A percentile compares a stretch with the other conserved stretches of the same genome.
phyloP scores from a whole-genome alignment of 352 stramenopile species.

The Pythium brachiatum region DNA sequence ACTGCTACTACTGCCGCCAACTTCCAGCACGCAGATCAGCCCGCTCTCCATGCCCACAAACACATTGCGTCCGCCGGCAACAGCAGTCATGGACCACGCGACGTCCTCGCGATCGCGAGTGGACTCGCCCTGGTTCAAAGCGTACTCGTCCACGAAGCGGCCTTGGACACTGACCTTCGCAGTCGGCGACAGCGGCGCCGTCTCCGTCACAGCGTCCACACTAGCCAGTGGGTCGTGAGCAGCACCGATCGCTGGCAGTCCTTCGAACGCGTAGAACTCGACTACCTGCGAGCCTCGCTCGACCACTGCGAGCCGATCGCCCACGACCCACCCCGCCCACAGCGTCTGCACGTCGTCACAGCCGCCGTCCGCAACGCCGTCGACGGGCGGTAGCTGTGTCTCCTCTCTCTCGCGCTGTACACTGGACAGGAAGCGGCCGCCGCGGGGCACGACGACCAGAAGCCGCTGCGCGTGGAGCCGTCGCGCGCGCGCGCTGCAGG shows the following conservation, averaged over 20 bases:
- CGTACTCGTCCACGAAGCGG: slow-evolving; percentile 49
- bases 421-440: slow-evolving; percentile 24
- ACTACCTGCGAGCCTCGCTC: slow-evolving; percentile 51
- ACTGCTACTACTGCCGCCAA: slow-evolving; percentile 24
- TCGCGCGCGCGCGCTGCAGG: slow-evolving; percentile 24
- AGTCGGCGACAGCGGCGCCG: slow-evolving; percentile 23
- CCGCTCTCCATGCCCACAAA: slow-evolving; percentile 78
- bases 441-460: slow-evolving; percentile 35
- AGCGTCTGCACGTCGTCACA: slow-evolving; percentile 33
- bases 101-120: slow-evolving; percentile 47
- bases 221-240: background rate
- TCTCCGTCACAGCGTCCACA: background rate
- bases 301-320: slow-evolving; percentile 62
- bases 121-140: slow-evolving; percentile 53
- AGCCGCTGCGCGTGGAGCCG: slow-evolving; percentile 39
- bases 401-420: background rate
- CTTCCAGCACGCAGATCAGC: slow-evolving; percentile 64
- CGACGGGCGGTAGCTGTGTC: background rate
- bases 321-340: slow-evolving; percentile 50
- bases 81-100: slow-evolving; percentile 40
- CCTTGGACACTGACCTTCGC: slow-evolving; percentile 24
- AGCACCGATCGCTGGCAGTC: slow-evolving; percentile 27
- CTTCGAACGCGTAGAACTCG: slow-evolving; percentile 75
- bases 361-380: slow-evolving; percentile 22
- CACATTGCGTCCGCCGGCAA: slow-evolving; percentile 52